Evolutionary conservation across 768 basidiomycete genomes (phyloP).

Genomic region (Lactarius hatsudake): DNA sequence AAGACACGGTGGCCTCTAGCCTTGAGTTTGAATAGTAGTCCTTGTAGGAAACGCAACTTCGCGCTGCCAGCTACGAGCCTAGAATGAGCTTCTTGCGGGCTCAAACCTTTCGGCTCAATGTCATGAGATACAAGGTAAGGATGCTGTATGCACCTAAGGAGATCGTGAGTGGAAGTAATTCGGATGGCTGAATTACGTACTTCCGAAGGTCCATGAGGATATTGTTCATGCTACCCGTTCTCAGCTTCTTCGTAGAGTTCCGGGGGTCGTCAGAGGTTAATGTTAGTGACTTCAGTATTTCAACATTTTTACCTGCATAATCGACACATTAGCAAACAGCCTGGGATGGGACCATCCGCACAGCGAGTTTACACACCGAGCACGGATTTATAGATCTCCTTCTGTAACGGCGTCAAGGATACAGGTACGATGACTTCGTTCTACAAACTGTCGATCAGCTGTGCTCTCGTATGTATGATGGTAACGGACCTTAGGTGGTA

Average conservation of each 20-base stretch:
- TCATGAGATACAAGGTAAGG: conserved; percentile 81
- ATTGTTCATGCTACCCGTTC: conserved; percentile 65
- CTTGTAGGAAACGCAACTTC: conserved; percentile 78
- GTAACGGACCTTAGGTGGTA: conserved; percentile 78
- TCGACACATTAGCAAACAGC: conserved; percentile 19
- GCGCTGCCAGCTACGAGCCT: conserved; percentile 80
- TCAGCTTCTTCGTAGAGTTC: conserved; percentile 36
- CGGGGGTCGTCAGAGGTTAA: conserved; percentile 38
- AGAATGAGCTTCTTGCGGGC: conserved; percentile 61
- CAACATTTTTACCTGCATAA: conserved; percentile 62
- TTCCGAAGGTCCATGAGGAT: conserved; percentile 86
- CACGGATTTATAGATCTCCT: conserved; percentile 83
- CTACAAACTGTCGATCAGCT: conserved; percentile 37
- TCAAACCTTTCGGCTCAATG: conserved; percentile 69
- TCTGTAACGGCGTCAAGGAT: conserved; percentile 82
- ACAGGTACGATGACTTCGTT: conserved; percentile 92
- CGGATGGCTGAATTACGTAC: conserved; percentile 41
- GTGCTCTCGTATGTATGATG: neutral
- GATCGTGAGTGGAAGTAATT: neutral
- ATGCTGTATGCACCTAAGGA: conserved; percentile 78
- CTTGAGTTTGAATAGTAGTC: conserved; percentile 78
- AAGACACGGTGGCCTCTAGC: conserved; percentile 85
- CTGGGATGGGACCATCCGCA: conserved; percentile 13
- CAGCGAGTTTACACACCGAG: conserved; percentile 49
- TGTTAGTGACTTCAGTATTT: conserved; percentile 59